phyloP scores from a whole-genome alignment of 1,284 basidiomycete species.

The Retiboletus flavoniger region DNA sequence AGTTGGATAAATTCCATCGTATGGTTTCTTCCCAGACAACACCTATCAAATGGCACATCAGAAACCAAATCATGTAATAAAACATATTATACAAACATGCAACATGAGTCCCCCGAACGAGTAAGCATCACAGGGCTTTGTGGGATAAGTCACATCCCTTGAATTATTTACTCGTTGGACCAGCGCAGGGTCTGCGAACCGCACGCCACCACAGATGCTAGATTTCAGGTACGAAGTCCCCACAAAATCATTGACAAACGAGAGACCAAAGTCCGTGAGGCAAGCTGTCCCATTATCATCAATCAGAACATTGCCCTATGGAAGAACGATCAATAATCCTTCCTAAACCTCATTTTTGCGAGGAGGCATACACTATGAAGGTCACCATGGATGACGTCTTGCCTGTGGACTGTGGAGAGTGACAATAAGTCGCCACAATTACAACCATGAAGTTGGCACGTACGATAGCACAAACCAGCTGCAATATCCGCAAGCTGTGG shows the following conservation, averaged over 20 bases:
- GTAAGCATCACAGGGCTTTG: slow-evolving; percentile 30
- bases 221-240: slow-evolving; percentile 36
- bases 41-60: slow-evolving; percentile 18
- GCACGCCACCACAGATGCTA: slow-evolving; percentile 31
- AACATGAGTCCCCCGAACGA: slow-evolving; percentile 33
- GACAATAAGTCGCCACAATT: background rate
- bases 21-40: slow-evolving; percentile 23
- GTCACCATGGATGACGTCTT: slow-evolving; percentile 25
- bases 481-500: slow-evolving; percentile 26
- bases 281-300: slow-evolving; percentile 25
- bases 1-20: slow-evolving; percentile 3
- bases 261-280: slow-evolving; percentile 39
- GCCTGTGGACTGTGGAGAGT: slow-evolving; percentile 20
- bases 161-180: slow-evolving; percentile 11
- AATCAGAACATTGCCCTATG: slow-evolving; percentile 31
- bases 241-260: slow-evolving; percentile 34
- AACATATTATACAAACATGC: slow-evolving; percentile 20
- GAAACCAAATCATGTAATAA: background rate
- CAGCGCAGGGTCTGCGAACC: slow-evolving; percentile 40
- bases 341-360: background rate
- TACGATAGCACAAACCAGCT: slow-evolving; percentile 29
- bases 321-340: background rate
- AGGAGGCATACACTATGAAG: slow-evolving; percentile 26
- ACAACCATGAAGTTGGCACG: slow-evolving; percentile 2
- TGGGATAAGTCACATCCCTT: slow-evolving; percentile 17